These are phyloP conservation scores for Saccharomyces hybrid DNA, from an alignment of 1,139 yeast species.

Conservation along the genomic window DNA sequence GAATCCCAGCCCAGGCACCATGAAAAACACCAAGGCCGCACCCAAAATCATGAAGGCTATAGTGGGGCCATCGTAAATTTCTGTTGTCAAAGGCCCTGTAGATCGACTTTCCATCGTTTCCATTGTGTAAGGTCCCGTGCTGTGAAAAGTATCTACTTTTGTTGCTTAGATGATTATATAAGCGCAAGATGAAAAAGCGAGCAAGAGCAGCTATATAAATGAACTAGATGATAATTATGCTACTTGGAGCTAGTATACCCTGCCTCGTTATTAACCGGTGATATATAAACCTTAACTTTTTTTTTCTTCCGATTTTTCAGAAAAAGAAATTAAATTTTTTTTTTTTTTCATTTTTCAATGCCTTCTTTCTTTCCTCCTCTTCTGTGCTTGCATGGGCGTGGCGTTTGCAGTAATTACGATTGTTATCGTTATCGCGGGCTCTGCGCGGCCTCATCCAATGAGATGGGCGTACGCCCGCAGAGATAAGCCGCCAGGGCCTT, in stretches of 20 bases:
- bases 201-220: neutral
- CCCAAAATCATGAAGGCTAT: conserved; percentile 44
- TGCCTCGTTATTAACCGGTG: neutral
- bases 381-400: neutral
- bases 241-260: neutral
- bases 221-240: neutral
- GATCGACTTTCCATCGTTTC: neutral
- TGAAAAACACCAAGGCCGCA: conserved; percentile 73
- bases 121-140: neutral
- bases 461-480: neutral
- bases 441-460: neutral
- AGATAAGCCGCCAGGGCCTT: neutral
- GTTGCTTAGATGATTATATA: neutral
- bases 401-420: neutral
- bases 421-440: neutral
- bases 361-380: neutral
- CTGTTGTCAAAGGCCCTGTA: conserved; percentile 21
- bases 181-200: neutral
- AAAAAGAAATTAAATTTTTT: neutral
- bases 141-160: neutral
- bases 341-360: neutral
- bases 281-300: neutral
- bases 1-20: conserved; percentile 94
- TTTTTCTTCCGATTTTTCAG: neutral
- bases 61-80: conserved; percentile 44